phyloP scores from a whole-genome alignment of 164 flowering plant species.

The Echeveria elegans region DNA sequence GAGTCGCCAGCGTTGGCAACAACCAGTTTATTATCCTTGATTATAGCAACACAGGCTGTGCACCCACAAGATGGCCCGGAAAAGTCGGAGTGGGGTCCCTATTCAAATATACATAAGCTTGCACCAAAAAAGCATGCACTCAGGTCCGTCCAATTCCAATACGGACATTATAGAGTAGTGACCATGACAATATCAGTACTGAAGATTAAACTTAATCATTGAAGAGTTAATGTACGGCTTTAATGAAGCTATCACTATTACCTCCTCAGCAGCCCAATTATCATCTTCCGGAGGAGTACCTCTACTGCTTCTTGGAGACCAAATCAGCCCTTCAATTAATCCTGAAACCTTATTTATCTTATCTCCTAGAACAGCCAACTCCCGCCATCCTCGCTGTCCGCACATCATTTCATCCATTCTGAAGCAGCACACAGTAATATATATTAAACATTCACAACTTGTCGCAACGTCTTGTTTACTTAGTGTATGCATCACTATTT shows the following conservation, averaged over 20 bases:
- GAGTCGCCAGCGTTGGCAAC: constrained; percentile 99
- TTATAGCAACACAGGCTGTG: constrained; percentile 93
- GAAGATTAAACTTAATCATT: background rate
- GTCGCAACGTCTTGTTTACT: background rate
- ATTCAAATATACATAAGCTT: background rate
- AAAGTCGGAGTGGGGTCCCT: constrained; percentile 98
- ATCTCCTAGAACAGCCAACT: constrained; percentile 85
- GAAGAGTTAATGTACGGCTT: background rate
- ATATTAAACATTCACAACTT: background rate
- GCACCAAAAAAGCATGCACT: background rate
- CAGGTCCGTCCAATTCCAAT: background rate
- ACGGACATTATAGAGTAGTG: background rate
- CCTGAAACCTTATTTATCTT: constrained; percentile 91
- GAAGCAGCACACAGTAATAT: constrained; percentile 11
- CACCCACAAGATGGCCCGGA: constrained; percentile 95
- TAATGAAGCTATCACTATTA: constrained; percentile 16
- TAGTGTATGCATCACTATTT: background rate
- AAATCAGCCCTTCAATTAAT: constrained; percentile 91
- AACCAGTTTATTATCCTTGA: constrained; percentile 69
- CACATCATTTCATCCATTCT: constrained; percentile 99
- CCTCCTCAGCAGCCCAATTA: constrained; percentile 97
- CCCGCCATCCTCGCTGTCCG: constrained; percentile 99
- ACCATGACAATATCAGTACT: background rate
- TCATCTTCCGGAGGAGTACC: constrained; percentile 52
- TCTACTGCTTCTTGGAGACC: constrained; percentile 84